Evolutionary conservation across 2,329 filamentous ascomycete species (phyloP).

Genomic region (Venturia pyrina): DNA sequence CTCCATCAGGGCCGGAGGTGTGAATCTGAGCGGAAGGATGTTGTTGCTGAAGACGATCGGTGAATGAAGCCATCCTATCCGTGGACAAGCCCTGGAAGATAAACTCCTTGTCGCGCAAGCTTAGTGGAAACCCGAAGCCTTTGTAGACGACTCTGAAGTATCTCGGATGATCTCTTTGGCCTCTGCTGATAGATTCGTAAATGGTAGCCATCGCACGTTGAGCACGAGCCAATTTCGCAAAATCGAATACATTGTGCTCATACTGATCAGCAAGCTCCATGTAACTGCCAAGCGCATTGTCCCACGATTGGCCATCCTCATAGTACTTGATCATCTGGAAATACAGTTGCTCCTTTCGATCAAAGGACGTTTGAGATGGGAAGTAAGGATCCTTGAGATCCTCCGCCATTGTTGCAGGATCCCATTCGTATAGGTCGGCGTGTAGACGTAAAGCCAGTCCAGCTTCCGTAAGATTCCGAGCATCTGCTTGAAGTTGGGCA

Average conservation of each 20-base stretch:
- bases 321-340: slow-evolving; percentile 93
- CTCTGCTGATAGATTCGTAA: slow-evolving; percentile 78
- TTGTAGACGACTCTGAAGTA: slow-evolving; percentile 90
- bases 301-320: slow-evolving; percentile 91
- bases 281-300: slow-evolving; percentile 76
- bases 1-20: slow-evolving; percentile 54
- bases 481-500: slow-evolving; percentile 63
- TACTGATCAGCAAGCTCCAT: slow-evolving; percentile 88
- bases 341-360: slow-evolving; percentile 84
- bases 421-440: slow-evolving; percentile 89
- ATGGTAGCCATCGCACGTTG: slow-evolving; percentile 87
- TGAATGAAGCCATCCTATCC: slow-evolving; percentile 72
- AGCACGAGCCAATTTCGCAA: slow-evolving; percentile 78
- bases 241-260: slow-evolving; percentile 81
- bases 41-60: slow-evolving; percentile 84
- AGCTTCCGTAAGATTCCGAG: slow-evolving; percentile 75
- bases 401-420: slow-evolving; percentile 56
- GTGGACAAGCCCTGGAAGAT: slow-evolving; percentile 74
- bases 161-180: slow-evolving; percentile 65
- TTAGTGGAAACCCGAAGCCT: slow-evolving; percentile 76
- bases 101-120: slow-evolving; percentile 79
- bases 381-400: slow-evolving; percentile 66
- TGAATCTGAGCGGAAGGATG: slow-evolving; percentile 79
- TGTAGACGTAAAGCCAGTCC: slow-evolving; percentile 83
- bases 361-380: slow-evolving; percentile 76